Percentiles rank a stretch among this genome's conserved stretches.
phyloP scores from a whole-genome alignment of 208 protist genomes.

The Acanthamoeba lenticulata region DNA sequence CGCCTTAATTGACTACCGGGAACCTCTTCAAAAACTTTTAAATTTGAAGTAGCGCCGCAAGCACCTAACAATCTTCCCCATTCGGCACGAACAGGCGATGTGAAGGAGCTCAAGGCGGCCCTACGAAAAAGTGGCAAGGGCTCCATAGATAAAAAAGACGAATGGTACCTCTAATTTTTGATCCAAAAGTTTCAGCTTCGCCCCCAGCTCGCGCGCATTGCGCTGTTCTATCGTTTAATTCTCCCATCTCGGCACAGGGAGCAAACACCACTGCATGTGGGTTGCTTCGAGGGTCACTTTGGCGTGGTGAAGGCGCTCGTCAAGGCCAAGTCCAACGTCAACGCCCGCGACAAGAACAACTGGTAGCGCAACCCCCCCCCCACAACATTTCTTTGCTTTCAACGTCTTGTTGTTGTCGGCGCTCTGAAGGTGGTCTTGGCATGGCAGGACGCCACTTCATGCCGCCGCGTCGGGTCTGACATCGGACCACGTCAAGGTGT shows the following conservation, averaged over 20 bases:
- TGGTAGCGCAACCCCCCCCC: not conserved
- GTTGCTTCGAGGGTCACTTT: slow-evolving; percentile 58
- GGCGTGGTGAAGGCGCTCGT: slow-evolving; percentile 3
- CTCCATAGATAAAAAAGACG: slow-evolving; percentile 49
- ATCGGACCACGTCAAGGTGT: slow-evolving; percentile 44
- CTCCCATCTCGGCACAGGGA: not conserved
- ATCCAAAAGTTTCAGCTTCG: not conserved
- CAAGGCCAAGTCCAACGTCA: slow-evolving; percentile 29
- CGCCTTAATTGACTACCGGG: too few species aligned
- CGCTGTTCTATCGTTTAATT: not conserved
- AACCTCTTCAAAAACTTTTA: too few species aligned
- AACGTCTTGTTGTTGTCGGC: too few species aligned
- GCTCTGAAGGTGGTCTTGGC: too few species aligned
- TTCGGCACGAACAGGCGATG: not conserved
- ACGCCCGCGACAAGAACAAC: slow-evolving; percentile 58
- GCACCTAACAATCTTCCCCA: not conserved
- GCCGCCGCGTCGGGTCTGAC: slow-evolving; percentile 41
- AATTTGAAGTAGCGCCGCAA: not conserved
- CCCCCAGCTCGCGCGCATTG: not conserved
- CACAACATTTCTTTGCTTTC: too few species aligned
- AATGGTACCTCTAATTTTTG: not conserved
- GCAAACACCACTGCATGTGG: slow-evolving; percentile 25
- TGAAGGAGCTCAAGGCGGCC: slow-evolving; percentile 40
- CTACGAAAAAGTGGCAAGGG: slow-evolving; percentile 2
- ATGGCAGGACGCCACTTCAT: slow-evolving; percentile 29